Base-by-base conservation (phyloP, 75 land plant genomes). In the Larix kaempferi region DNA sequence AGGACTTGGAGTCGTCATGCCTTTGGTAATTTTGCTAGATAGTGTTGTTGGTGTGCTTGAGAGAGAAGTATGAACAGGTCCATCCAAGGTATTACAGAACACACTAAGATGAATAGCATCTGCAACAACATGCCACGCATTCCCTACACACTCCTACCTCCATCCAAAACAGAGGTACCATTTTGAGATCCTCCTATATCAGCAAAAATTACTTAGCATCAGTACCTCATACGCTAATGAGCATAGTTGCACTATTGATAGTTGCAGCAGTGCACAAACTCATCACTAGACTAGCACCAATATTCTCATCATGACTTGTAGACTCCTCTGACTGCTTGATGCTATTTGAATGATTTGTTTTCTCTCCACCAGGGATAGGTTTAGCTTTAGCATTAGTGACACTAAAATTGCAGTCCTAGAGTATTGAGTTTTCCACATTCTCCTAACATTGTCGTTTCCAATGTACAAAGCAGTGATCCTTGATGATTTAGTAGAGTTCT, bases 71-170 rank as follows among this genome's bases (percentile, higher is more conserved):
- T 73, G 76, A 41, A 77, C 14, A 57, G 92, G 88, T 6, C 82
- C 80, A 71, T 82, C 86, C 23, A 60, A 44, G 39, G 57, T 23
- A 79, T 80, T 17, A 44, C 66, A 78, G 0, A 82, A 77, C 33
- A 79, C 85, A 73, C 83, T 82, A 39, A 58, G 65, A 56, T 84
- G 84, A 57, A 79, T 65, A 67, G 86, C 80, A 49, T 90, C 97
- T 22, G 80, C 82, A 78, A 82, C 80, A 25, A 72, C 61, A 59
- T 77, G 86, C 97, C 94, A 94, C 12, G 76, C 52, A 52, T 77
- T 80, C 78, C 94, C 97, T 94, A 94, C 23, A 74, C 27, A 74
- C 74, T 82, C 77, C 88, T 79, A 49, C 86, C 90, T 56, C 86
- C 91, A 86, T 85, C 93, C 86, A 59, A 25, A 13, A n/a, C 21